Conservation (phyloP, 2,329 filamentous ascomycete species). For the Nemania abortiva region DNA sequence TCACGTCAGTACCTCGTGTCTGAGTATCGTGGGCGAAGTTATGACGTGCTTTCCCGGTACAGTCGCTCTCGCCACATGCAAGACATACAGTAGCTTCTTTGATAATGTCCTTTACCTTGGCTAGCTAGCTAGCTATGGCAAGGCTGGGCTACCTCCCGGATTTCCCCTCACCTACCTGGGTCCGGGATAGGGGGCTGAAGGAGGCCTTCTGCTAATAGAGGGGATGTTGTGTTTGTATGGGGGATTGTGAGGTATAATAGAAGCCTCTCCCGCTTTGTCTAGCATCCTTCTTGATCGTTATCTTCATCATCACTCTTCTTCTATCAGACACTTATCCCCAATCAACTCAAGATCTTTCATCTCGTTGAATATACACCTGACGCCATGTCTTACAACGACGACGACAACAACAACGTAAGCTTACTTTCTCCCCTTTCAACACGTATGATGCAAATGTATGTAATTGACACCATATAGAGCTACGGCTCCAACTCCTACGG, state of each 20-base stretch:
- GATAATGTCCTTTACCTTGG: slow-evolving; percentile 26
- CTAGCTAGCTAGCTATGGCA: slow-evolving; percentile 8
- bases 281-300: too few relatives aligned
- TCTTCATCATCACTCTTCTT: not conserved
- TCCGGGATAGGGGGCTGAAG: slow-evolving; percentile 14
- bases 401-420: slow-evolving; percentile 55
- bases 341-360: not conserved
- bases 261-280: slow-evolving; percentile 19
- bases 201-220: slow-evolving; percentile 27
- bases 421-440: not conserved
- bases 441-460: not conserved
- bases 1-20: slow-evolving; percentile 6
- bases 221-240: slow-evolving; percentile 21
- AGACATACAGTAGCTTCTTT: slow-evolving; percentile 25
- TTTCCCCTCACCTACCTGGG: slow-evolving; percentile 35
- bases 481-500: slow-evolving; percentile 44
- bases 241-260: slow-evolving; percentile 39
- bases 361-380: slow-evolving; percentile 13
- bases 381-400: slow-evolving; percentile 59
- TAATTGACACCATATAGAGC: slow-evolving; percentile 36
- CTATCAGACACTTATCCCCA: not conserved
- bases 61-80: slow-evolving; percentile 25
- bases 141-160: slow-evolving; percentile 32
- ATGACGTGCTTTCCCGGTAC: slow-evolving; percentile 26
- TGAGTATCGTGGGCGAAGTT: slow-evolving; percentile 21